Conservation (phyloP, 257 asterid genomes). For the Jacaranda mimosifolia region DNA sequence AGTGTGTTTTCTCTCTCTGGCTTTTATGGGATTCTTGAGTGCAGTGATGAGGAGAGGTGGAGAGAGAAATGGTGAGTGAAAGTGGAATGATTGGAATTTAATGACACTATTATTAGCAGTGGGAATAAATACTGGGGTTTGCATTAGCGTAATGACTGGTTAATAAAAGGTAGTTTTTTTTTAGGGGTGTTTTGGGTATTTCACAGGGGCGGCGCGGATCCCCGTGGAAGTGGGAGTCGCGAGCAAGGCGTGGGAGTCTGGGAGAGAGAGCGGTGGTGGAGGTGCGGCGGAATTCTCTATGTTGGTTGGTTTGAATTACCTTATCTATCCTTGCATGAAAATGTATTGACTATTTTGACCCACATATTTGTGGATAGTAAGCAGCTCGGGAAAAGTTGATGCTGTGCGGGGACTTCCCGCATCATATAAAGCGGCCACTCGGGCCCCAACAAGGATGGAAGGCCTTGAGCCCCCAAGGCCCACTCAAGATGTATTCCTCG, state of each 20-base stretch:
- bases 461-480: too few species aligned
- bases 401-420: too few species aligned
- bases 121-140: slow-evolving; percentile 31
- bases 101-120: slow-evolving; percentile 31
- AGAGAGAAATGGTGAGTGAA: slow-evolving; percentile 40
- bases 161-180: not conserved
- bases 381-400: not conserved
- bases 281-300: slow-evolving; percentile 26
- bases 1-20: slow-evolving; percentile 53
- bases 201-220: slow-evolving; percentile 31
- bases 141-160: slow-evolving; percentile 46
- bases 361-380: slow-evolving; percentile 39
- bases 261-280: not conserved
- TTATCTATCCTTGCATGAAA: slow-evolving; percentile 43
- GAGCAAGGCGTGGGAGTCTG: too few species aligned
- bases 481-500: too few species aligned
- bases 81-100: slow-evolving; percentile 45
- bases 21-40: slow-evolving; percentile 36
- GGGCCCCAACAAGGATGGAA: too few species aligned
- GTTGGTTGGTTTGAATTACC: slow-evolving; percentile 32
- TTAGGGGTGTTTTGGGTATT: slow-evolving; percentile 52
- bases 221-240: too few species aligned
- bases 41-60: slow-evolving; percentile 35
- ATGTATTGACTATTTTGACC: slow-evolving; percentile 49
- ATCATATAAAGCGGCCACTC: too few species aligned